A percentile compares a stretch with the other conserved stretches of the same genome.
Evolutionary conservation across 2,329 filamentous ascomycete species (phyloP).

Genomic region (Fusarium nanum): DNA sequence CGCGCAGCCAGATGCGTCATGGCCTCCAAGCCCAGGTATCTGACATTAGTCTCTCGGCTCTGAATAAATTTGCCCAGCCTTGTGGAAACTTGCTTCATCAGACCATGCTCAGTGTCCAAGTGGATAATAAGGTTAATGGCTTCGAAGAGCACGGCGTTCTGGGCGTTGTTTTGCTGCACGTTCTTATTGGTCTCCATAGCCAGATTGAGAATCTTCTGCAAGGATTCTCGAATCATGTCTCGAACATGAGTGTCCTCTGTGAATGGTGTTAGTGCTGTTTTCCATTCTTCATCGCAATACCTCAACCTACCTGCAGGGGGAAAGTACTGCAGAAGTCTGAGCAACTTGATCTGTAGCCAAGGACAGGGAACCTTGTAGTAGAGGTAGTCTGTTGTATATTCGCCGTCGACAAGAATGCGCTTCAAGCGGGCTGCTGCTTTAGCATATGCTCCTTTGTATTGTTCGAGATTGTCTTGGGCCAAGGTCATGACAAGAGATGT

Average conservation of each 20-base stretch:
- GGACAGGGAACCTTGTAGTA: conserved; percentile 99
- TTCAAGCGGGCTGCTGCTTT: conserved; percentile 93
- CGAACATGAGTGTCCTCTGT: conserved; percentile 91
- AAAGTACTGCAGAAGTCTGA: conserved; percentile 94
- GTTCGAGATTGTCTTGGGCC: conserved; percentile 92
- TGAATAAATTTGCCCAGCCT: conserved; percentile 95
- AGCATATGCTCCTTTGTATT: conserved; percentile 92
- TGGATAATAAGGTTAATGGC: conserved; percentile 99
- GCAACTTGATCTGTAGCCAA: conserved; percentile 96
- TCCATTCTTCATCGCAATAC: neutral
- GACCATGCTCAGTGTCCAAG: conserved; percentile 89
- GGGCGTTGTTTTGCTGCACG: conserved; percentile 98
- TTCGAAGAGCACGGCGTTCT: conserved; percentile 97
- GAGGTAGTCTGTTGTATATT: conserved; percentile 90
- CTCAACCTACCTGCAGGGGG: conserved; percentile 80
- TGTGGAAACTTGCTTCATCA: conserved; percentile 96
- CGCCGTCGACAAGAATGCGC: conserved; percentile 88
- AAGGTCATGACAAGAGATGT: conserved; percentile 95
- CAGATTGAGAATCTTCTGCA: conserved; percentile 90
- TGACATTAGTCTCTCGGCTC: conserved; percentile 95
- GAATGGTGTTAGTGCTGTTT: conserved; percentile 13
- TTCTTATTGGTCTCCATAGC: conserved; percentile 97
- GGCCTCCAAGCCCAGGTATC: conserved; percentile 93
- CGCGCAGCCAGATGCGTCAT: conserved; percentile 98
- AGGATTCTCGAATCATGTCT: conserved; percentile 88